Evolutionary conservation across 192 early-diverging fungal genomes (phyloP), one percentile per base, ranked within the genome.

Genomic region (Phycomyces nitens): DNA sequence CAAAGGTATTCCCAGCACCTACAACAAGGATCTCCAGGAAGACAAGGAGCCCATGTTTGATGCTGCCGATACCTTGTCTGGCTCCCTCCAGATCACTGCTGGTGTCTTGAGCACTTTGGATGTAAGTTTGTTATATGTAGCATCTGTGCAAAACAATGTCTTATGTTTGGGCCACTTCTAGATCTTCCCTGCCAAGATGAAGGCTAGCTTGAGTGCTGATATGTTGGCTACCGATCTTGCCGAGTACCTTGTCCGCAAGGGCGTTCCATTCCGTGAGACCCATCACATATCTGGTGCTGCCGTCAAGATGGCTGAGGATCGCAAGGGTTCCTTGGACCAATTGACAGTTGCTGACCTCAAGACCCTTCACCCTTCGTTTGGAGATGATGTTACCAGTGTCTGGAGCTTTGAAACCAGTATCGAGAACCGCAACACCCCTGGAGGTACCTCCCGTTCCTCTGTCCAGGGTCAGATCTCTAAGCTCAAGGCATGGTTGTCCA

Each of bases 1-100:
- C 80, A 99, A 99, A 81, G 97, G 95, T 8, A 80, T 94, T 58
- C 94, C 97, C 11, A 92, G 89, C 72, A 99, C 97, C 11, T 99
- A 99, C 81, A 99, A 99, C 82, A 97, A 97, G 77, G 97, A 97
- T 70, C 84, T 99, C 62, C 97, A 99, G 76, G 97, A 97, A 77
- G 97, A 97, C 76, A 99, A 99, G 80, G 97, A 99, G 74, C 95
- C 97, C 29, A 84, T 99, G 79, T 99, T 99, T 80, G 95, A 97
- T 67, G 88, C 94, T 1, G 86, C 86, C 12, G 94, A 97, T 73
- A 97, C 92, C 2, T 69, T 97, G 23, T 80, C 85, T 39, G 94
- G 92, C 0, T 94, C 92, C 8, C 74, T 99, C 40, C 94, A 95
- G 77, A 99, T 99, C 63, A 84, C 92, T 18, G 81, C 94, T 0